phyloP scores from a whole-genome alignment of 2,329 filamentous ascomycete genomes.

The Colletotrichum phormii region DNA sequence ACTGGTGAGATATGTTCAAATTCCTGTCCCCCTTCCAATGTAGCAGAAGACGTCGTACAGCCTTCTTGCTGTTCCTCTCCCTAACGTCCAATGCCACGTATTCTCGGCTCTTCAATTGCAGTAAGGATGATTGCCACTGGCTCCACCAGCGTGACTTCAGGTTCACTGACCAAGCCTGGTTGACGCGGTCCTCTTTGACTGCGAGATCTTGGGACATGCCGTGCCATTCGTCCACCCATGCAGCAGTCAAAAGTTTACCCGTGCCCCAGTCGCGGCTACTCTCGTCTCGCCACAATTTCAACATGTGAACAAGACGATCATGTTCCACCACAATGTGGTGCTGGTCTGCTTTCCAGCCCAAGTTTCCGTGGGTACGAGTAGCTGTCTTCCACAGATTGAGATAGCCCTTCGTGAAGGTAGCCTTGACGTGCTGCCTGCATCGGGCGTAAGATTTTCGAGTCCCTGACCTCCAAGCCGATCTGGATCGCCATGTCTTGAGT shows the following conservation, averaged over 20 bases:
- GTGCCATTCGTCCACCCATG: constrained; percentile 37
- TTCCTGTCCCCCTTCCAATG: constrained; percentile 26
- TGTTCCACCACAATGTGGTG: neutral
- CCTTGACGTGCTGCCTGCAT: constrained; percentile 33
- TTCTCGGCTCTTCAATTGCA: constrained; percentile 36
- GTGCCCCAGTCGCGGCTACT: constrained; percentile 11
- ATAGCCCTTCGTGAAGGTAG: constrained; percentile 24
- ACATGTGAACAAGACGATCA: constrained; percentile 1
- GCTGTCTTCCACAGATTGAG: constrained; percentile 28
- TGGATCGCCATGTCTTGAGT: constrained; percentile 21
- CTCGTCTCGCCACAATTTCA: constrained; percentile 25
- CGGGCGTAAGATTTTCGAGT: constrained; percentile 30
- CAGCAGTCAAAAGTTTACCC: constrained; percentile 20
- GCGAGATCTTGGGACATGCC: constrained; percentile 14
- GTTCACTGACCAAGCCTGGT: constrained; percentile 12
- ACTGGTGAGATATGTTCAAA: neutral
- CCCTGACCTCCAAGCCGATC: constrained; percentile 20
- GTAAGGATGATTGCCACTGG: constrained; percentile 34
- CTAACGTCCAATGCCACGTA: constrained; percentile 35
- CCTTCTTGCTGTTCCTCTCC: constrained; percentile 34
- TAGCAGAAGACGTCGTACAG: constrained; percentile 26
- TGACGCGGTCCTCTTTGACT: neutral
- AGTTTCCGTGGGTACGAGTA: constrained; percentile 10
- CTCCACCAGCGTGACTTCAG: constrained; percentile 34
- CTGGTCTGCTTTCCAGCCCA: constrained; percentile 16